These are phyloP conservation scores for Pachysolen tannophilus DNA, from an alignment of 805 yeast genomes.

Conservation along the genomic window DNA sequence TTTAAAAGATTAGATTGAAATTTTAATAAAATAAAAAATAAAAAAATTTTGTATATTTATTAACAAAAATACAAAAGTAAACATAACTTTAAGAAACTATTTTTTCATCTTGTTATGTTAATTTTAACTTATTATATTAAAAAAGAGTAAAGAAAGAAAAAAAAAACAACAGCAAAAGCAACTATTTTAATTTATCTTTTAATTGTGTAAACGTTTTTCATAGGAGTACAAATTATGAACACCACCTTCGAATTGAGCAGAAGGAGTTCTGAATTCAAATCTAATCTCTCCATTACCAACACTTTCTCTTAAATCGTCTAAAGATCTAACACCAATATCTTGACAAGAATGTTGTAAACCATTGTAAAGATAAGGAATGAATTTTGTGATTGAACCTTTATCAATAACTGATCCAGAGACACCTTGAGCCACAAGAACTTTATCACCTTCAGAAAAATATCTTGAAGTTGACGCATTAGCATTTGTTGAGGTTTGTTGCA, in stretches of 20 bases:
- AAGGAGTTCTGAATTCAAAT: constrained; percentile 96
- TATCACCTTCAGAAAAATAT: constrained; percentile 93
- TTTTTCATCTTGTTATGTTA: constrained; percentile 1
- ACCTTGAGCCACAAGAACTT: constrained; percentile 98
- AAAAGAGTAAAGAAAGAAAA: background rate
- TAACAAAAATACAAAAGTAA: too few species aligned
- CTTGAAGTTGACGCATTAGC: constrained; percentile 98
- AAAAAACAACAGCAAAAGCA: background rate
- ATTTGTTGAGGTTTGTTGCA: constrained; percentile 81
- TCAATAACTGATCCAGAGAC: constrained; percentile 95
- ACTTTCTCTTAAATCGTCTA: constrained; percentile 51
- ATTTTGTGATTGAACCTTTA: constrained; percentile 91
- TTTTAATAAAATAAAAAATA: constrained; percentile 1
- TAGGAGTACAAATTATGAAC: constrained; percentile 93
- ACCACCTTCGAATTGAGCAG: constrained; percentile 99
- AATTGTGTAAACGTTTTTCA: constrained; percentile 94
- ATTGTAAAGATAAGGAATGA: constrained; percentile 85
- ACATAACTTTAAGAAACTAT: too few species aligned
- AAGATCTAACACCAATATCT: constrained; percentile 83
- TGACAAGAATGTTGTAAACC: constrained; percentile 99
- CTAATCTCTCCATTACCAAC: constrained; percentile 69
- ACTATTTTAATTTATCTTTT: constrained; percentile 16
- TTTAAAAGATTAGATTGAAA: too few species aligned
- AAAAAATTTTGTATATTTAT: background rate
- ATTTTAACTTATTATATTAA: constrained; percentile 1